Conservation (phyloP, 2,329 filamentous ascomycete genomes). For the Claviceps sp. region DNA sequence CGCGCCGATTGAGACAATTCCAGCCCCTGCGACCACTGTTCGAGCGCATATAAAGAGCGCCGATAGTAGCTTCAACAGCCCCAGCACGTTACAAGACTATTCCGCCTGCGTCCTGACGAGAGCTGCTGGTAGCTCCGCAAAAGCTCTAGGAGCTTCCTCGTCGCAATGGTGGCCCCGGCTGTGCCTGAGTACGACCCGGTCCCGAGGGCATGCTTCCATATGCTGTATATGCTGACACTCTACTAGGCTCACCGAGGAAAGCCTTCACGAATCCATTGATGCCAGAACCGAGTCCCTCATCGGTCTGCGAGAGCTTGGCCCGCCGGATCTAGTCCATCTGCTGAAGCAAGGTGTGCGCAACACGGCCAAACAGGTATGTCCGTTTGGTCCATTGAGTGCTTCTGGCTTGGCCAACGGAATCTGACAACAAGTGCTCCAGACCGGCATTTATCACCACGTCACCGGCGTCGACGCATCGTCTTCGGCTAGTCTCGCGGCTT, state of each 20-base stretch:
- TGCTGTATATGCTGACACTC: slow-evolving; percentile 10
- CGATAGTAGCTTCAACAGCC: background rate
- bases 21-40: background rate
- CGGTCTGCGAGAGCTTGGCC: slow-evolving; percentile 80
- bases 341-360: slow-evolving; percentile 58
- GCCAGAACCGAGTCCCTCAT: slow-evolving; percentile 80
- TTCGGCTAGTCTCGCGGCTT: slow-evolving; percentile 89
- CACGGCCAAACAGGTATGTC: slow-evolving; percentile 38
- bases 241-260: slow-evolving; percentile 78
- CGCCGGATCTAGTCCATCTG: slow-evolving; percentile 89
- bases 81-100: background rate
- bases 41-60: background rate
- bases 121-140: background rate
- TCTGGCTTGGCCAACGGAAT: background rate
- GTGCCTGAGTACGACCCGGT: slow-evolving; percentile 52
- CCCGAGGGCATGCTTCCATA: background rate
- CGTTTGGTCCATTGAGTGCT: background rate
- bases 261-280: slow-evolving; percentile 82
- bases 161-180: slow-evolving; percentile 58
- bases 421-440: slow-evolving; percentile 32
- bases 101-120: background rate
- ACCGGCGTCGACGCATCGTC: slow-evolving; percentile 95
- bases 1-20: background rate
- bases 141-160: slow-evolving; percentile 8
- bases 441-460: slow-evolving; percentile 93